phyloP scores from a whole-genome alignment of 345 rosid species.

The Sonneratia alba region DNA sequence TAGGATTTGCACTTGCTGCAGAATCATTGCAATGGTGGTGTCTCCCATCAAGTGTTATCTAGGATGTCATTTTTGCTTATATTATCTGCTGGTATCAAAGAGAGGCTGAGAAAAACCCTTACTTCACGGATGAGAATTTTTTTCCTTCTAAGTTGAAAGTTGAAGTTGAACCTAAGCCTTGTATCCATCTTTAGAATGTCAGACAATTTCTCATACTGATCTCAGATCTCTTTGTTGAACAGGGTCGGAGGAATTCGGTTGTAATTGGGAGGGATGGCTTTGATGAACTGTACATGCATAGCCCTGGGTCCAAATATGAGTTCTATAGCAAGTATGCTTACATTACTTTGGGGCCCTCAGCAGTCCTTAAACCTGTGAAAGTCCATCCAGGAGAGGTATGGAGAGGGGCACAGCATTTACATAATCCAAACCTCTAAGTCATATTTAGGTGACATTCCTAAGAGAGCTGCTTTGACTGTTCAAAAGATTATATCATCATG shows the following conservation, averaged over 20 bases:
- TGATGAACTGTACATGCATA: slow-evolving; percentile 62
- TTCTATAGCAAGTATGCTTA: slow-evolving; percentile 61
- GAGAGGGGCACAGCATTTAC: slow-evolving; percentile 58
- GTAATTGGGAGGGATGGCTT: slow-evolving; percentile 57
- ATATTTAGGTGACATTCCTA: neutral
- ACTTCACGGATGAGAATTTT: too few species aligned
- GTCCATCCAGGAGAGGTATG: slow-evolving; percentile 55
- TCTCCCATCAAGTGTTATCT: too few species aligned
- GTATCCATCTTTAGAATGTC: too few species aligned
- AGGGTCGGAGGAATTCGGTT: slow-evolving; percentile 88
- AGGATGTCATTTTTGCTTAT: too few species aligned
- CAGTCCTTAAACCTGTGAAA: slow-evolving; percentile 47
- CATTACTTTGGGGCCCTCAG: slow-evolving; percentile 58
- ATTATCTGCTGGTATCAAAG: too few species aligned
- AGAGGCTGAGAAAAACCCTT: too few species aligned
- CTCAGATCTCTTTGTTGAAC: slow-evolving; percentile 9
- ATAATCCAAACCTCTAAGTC: slow-evolving; percentile 57
- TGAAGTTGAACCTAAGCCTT: too few species aligned
- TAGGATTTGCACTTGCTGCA: too few species aligned
- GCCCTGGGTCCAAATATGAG: slow-evolving; percentile 73
- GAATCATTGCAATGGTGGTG: too few species aligned
- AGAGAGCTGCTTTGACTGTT: neutral
- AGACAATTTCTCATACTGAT: neutral
- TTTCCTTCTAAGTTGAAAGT: too few species aligned
- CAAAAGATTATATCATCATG: neutral